These are phyloP conservation scores for Golubevia sp. DNA, from an alignment of 1,284 basidiomycete species.

Conservation along the genomic window DNA sequence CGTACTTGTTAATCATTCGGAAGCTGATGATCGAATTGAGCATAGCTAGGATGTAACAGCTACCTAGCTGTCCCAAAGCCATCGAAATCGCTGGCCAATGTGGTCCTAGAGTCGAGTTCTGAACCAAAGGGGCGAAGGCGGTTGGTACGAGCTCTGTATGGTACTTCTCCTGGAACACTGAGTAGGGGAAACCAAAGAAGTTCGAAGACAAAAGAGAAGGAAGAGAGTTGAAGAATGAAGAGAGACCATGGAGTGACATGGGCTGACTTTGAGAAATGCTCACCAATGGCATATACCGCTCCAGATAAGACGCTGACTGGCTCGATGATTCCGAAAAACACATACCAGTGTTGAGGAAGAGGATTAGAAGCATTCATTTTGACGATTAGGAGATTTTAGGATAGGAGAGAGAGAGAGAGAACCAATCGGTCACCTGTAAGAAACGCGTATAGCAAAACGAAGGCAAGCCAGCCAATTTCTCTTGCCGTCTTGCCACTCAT, in stretches of 20 bases:
- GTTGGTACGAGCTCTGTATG: conserved; percentile 28
- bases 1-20: conserved; percentile 12
- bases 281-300: conserved; percentile 24
- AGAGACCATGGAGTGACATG: neutral
- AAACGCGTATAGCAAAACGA: too few species aligned
- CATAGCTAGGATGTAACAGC: conserved; percentile 46
- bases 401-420: too few species aligned
- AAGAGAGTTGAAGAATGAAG: neutral
- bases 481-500: too few species aligned
- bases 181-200: neutral
- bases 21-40: conserved; percentile 33
- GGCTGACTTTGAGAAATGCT: conserved; percentile 19
- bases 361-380: too few species aligned
- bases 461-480: too few species aligned
- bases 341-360: neutral
- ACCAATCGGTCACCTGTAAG: too few species aligned
- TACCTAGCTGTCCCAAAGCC: conserved; percentile 40
- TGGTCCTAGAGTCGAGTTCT: neutral
- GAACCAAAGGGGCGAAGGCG: conserved; percentile 6
- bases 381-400: too few species aligned
- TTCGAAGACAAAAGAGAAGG: conserved; percentile 1
- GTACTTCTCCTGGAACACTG: conserved; percentile 15
- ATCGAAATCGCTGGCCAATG: conserved; percentile 13
- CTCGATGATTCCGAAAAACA: conserved; percentile 45
- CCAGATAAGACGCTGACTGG: conserved; percentile 38